Percentiles rank a stretch among this genome's conserved stretches.
phyloP scores from a whole-genome alignment of 768 basidiomycete genomes.

The Amanita jacksonii region DNA sequence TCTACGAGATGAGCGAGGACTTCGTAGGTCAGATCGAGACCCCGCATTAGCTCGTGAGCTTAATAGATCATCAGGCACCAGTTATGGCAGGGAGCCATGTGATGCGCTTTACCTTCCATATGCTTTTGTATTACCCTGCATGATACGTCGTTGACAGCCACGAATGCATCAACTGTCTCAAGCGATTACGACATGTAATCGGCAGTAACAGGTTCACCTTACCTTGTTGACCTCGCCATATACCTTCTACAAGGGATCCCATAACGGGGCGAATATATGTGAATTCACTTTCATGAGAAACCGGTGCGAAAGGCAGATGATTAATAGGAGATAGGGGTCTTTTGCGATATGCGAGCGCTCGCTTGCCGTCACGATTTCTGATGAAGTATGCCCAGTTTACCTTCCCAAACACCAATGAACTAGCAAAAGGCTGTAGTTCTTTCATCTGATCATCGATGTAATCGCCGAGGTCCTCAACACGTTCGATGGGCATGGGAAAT shows the following conservation, averaged over 20 bases:
- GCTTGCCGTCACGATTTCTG: conserved; percentile 19
- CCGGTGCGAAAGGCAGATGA: conserved; percentile 26
- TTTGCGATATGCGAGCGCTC: conserved; percentile 19
- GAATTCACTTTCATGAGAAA: conserved; percentile 28
- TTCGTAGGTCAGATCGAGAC: conserved; percentile 26
- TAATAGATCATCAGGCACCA: background rate
- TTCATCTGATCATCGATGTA: background rate
- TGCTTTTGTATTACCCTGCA: conserved; percentile 11
- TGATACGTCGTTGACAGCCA: conserved; percentile 12
- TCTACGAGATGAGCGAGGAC: conserved; percentile 25
- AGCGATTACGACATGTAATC: background rate
- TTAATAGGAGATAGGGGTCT: conserved; percentile 17
- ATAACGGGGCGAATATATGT: conserved; percentile 23
- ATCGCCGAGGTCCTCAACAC: background rate
- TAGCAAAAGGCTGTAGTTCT: background rate
- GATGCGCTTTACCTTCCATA: conserved; percentile 15
- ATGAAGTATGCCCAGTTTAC: conserved; percentile 29
- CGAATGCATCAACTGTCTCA: conserved; percentile 20
- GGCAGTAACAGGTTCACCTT: background rate
- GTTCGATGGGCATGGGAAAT: background rate
- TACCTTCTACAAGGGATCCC: conserved; percentile 21
- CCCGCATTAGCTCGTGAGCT: conserved; percentile 19
- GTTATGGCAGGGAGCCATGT: background rate
- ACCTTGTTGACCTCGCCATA: conserved; percentile 30
- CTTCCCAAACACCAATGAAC: conserved; percentile 16